A percentile compares a stretch with the other conserved stretches of the same genome.
Evolutionary conservation across 148 eudicot genomes (phyloP).

Genomic region (Arctostaphylos glauca): DNA sequence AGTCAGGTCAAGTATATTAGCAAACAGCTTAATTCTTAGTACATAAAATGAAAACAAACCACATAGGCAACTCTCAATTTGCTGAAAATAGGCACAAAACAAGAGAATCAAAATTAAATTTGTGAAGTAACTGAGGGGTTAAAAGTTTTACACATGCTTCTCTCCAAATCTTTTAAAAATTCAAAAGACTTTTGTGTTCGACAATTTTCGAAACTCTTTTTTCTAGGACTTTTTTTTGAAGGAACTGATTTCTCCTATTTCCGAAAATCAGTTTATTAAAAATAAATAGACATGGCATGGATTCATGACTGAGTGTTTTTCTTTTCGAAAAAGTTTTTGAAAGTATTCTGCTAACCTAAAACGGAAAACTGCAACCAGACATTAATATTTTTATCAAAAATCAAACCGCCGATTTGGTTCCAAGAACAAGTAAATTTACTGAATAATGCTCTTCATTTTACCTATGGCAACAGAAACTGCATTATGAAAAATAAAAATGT

Average conservation of each 20-base stretch:
- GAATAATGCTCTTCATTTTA: background rate
- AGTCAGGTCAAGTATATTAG: background rate
- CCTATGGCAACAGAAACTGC: background rate
- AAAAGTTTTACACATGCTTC: background rate
- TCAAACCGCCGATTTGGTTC: background rate
- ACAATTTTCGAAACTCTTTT: background rate
- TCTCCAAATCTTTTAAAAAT: background rate
- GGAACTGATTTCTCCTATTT: background rate
- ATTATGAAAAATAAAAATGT: background rate
- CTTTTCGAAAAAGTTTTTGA: background rate
- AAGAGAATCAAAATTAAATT: background rate
- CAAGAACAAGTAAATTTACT: background rate
- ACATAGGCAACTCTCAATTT: background rate
- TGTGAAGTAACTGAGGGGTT: background rate
- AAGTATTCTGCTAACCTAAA: background rate
- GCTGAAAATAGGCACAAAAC: background rate
- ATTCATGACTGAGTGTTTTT: background rate
- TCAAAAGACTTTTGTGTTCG: background rate
- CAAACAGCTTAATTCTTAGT: constrained; percentile 8
- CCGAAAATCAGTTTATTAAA: background rate
- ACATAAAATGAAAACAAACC: background rate
- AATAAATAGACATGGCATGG: background rate
- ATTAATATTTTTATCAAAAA: background rate
- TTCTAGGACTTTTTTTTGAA: background rate
- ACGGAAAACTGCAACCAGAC: background rate